Conservation (phyloP, 495 filamentous ascomycete genomes). For the Viridothelium virens region DNA sequence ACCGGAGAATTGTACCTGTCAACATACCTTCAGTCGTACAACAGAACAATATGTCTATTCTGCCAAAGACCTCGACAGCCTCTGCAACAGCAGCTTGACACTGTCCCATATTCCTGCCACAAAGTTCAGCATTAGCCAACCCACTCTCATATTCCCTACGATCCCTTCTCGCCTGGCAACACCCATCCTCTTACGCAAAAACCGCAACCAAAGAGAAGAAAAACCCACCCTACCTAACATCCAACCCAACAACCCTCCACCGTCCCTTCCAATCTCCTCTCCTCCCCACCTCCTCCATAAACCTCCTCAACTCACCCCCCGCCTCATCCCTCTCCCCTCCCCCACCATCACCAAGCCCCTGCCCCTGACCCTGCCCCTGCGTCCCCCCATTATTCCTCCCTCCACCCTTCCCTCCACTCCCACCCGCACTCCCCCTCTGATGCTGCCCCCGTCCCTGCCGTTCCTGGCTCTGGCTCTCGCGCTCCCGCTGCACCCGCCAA, state of each 20-base stretch:
- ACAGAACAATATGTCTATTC: slow-evolving; percentile 81
- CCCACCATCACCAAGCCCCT: too few species aligned
- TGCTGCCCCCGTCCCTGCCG: slow-evolving; percentile 30
- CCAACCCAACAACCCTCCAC: slow-evolving; percentile 35
- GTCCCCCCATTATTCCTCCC: too few species aligned
- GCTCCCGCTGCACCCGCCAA: slow-evolving; percentile 15
- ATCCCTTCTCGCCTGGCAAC: slow-evolving; percentile 36
- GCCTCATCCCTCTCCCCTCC: too few species aligned
- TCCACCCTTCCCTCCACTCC: neutral
- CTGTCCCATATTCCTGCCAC: slow-evolving; percentile 31
- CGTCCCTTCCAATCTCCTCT: slow-evolving; percentile 36
- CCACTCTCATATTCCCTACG: slow-evolving; percentile 25
- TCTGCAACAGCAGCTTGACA: slow-evolving; percentile 82
- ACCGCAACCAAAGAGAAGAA: neutral
- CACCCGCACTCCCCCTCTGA: neutral
- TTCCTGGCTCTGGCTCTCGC: slow-evolving; percentile 33
- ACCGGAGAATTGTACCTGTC: neutral
- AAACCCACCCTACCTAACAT: slow-evolving; percentile 26
- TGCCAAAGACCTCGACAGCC: slow-evolving; percentile 72
- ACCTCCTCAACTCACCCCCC: slow-evolving; percentile 42
- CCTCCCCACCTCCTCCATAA: slow-evolving; percentile 52
- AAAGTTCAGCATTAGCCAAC: neutral
- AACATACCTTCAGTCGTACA: slow-evolving; percentile 71
- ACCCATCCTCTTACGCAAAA: slow-evolving; percentile 45
- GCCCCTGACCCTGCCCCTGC: neutral